Base-by-base conservation (phyloP, 1,284 basidiomycete genomes). In the Schizophyllum amplum region DNA sequence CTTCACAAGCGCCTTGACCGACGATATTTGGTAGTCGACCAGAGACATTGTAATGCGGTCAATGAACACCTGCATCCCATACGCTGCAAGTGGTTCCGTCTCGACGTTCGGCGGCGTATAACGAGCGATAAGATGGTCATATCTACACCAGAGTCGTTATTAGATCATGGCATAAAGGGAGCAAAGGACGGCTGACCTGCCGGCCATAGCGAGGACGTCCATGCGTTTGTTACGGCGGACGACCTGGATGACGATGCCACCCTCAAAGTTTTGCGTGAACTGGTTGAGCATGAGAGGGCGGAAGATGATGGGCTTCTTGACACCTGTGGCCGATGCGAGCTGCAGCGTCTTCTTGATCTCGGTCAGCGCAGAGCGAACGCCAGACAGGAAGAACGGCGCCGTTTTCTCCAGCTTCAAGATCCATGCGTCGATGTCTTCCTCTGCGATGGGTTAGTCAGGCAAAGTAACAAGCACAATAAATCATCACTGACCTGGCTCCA, bases 151-250 rank as follows among this genome's bases (percentile, higher is more conserved):
- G 24, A 46, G 51, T 53, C 13, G 33, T 42, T 17, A 42, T 3
- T 2, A 42, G 11, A 47, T 27, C n/a, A n/a, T n/a, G n/a, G 55
- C 9, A 42, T 20, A 54, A 42, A 17, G 33, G 7, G 20, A 24
- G 21, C 17, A 26, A 26, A 54, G 9, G 24, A 26, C 7, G 2
- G 64, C 82, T 54, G 59, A 89, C 86, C 89, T 78, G 62, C 92
- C 92, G 56, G 90, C 92, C 4, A 82, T 82, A 24, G 87, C 92
- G 22, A 94, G 77, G 13, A 92, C 78, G 59, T 94, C 91, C 2
- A 76, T 74, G 22, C 79, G 79, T 66, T 86, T 90, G 61, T 76
- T 82, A 51, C 78, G 80, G 57, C 82, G 77, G 3, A 86, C 83
- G 1, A 93, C 83, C 63, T 92, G 87, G 57, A 94, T 79, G 52